Conservation (phyloP, 176 grass and related monocot genomes). For the Themeda triandra region DNA sequence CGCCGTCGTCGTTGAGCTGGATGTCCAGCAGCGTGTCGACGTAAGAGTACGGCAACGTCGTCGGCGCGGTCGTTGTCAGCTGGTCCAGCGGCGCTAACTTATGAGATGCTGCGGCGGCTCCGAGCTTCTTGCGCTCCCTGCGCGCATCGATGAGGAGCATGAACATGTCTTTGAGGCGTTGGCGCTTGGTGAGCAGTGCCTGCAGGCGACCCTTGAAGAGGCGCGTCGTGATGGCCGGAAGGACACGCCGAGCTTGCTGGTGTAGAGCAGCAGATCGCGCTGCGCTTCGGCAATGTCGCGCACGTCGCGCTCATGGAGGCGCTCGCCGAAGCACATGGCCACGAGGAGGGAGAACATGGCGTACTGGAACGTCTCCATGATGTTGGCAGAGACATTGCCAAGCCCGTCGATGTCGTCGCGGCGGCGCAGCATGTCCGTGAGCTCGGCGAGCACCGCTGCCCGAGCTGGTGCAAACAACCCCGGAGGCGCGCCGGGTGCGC, state of each 20-base stretch:
- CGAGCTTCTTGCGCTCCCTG: neutral
- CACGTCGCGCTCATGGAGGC: slow-evolving; percentile 18
- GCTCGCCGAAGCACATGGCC: slow-evolving; percentile 41
- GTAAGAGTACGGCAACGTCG: neutral
- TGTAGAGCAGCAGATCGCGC: too few species aligned
- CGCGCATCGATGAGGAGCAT: slow-evolving; percentile 30
- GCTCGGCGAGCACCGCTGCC: neutral
- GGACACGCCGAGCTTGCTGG: too few species aligned
- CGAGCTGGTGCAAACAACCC: slow-evolving; percentile 14
- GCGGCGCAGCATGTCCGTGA: neutral
- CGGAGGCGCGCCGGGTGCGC: slow-evolving; percentile 4
- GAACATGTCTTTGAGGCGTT: slow-evolving; percentile 23
- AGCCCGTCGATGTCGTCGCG: neutral
- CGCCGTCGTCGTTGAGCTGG: slow-evolving; percentile 12
- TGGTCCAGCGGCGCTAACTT: too few species aligned
- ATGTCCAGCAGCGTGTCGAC: slow-evolving; percentile 35
- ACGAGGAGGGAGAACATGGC: slow-evolving; percentile 33
- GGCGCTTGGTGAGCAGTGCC: neutral
- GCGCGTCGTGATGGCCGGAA: neutral
- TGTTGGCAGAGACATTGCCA: too few species aligned
- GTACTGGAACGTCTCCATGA: slow-evolving; percentile 3
- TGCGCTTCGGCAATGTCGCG: too few species aligned
- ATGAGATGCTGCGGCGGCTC: too few species aligned
- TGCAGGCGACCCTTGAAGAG: slow-evolving; percentile 21
- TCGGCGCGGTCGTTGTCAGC: too few species aligned